Base-by-base conservation (phyloP, 371 early-diverging fungal species). In the Syncephalastrum racemosum region DNA sequence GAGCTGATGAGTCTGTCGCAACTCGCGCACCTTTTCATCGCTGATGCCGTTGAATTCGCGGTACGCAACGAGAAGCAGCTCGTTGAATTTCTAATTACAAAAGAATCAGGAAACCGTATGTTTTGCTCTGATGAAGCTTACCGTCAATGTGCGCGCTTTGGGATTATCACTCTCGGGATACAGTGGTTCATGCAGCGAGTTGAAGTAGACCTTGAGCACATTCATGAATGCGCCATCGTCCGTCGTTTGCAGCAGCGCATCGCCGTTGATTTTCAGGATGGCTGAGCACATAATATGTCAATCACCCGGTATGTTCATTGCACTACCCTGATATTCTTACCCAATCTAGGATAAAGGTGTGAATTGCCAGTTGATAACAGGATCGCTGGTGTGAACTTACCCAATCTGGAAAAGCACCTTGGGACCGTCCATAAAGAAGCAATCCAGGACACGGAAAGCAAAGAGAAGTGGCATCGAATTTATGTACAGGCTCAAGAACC, bases 401-500 rank as follows among this genome's bases (percentile, higher is more conserved):
- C 93, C 93, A 53, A 98, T 86, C 71, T 94, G 97, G 73, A 98
- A 98, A 31, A 98, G 79, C 6, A 94, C 81, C 61, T 87, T 87
- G 12, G 97, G 95, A 0, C 98, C 97, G 58, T 96, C 96, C 80
- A 95, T 82, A 67, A 93, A 93, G 59, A 93, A 89, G 64, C 93
- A 95, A 78, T 98, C 98, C 54, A 98, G 66, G 5, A 98, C 87
- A 18, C 97, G 78, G 58, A 95, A 81, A 2, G 96, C 92, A 65
- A 88, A 93, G 3, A 84, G 61, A 15, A 97, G 66, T 10, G 97
- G 96, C 85, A 97, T 88, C 1, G 94, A 89, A 71, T 95, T 96
- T 72, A 97, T 88, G 63, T 88, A 98, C 27, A 98, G 72, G 46
- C 94, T 92, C 51, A 98, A 77, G 71, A 98, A 96, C 98, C 97